Evolutionary conservation across 768 basidiomycete genomes (phyloP), one percentile per base, ranked within the genome.

Genomic region (Neoboletus brunneissimus): DNA sequence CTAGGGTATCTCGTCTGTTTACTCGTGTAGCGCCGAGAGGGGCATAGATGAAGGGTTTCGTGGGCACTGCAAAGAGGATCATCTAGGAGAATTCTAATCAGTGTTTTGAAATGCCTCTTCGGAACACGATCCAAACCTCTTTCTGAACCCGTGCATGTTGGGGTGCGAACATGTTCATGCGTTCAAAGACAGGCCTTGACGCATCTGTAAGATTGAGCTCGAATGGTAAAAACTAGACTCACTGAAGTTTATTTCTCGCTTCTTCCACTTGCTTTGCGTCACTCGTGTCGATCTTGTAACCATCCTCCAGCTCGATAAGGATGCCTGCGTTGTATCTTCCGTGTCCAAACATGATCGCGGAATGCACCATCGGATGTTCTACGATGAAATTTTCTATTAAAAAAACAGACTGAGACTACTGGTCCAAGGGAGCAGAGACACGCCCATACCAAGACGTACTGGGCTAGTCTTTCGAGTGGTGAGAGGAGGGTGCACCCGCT

Each of bases 261-360:
- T 55, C 58, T 40, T 54, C 56, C 9, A 65, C 46, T 54, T 56
- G 52, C 40, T 35, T 48, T 23, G 29, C 11, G 42, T 67, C 54
- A 5, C 8, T 38, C 3, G 50, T 45, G 25, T 64, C 64, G 5
- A 65, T 53, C 23, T 56, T 51, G 32, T 32, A 44, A 4, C 11
- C 32, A 18, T 56, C 53, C 44, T 51, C 22, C 20, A 66, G 50
- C n/a, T 65, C 52, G 42, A 66, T 58, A 22, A 63, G 56, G 20
- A 58, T 6, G 7, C 64, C 64, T 0, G 58, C 53, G 27, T 56
- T 57, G 29, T 61, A 64, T 54, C 65, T 58, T 50, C 53, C 65
- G 15, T 59, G 58, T 23, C 65, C 65, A 54, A 64, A 64, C 59
- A 67, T 56, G 56, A 62, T 52, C 29, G 66, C 63, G 12, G 56